phyloP scores from a whole-genome alignment of 805 yeast species.

The Hanseniaspora valbyensis region DNA sequence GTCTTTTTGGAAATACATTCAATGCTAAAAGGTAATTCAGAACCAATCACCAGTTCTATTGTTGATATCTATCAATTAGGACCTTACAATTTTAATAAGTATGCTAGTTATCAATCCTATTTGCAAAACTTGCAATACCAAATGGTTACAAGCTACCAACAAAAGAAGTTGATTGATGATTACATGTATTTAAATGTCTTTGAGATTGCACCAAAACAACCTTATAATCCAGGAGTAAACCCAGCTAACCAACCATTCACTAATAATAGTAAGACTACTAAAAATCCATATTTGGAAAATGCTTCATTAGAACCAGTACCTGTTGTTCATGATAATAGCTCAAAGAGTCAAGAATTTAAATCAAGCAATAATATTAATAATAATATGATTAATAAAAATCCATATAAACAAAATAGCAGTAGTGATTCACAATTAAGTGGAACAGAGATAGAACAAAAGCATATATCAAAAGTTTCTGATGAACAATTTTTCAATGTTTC shows the following conservation, averaged over 20 bases:
- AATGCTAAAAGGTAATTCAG: conserved; percentile 35
- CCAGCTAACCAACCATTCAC: neutral
- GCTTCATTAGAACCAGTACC: no score
- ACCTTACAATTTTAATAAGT: conserved; percentile 47
- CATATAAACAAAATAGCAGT: no score
- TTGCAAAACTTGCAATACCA: conserved; percentile 24
- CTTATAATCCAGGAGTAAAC: conserved; percentile 19
- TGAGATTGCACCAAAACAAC: conserved; percentile 27
- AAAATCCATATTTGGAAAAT: neutral
- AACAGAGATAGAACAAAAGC: neutral
- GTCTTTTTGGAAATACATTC: conserved; percentile 53
- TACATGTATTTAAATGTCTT: conserved; percentile 24
- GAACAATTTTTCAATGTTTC: conserved; percentile 19
- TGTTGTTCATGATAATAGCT: no score
- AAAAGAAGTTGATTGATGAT: conserved; percentile 21
- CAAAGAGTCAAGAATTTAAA: no score
- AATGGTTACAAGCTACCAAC: conserved; percentile 24
- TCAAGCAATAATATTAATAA: no score
- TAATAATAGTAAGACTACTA: no score
- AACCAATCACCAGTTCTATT: conserved; percentile 37
- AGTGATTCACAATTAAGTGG: no score
- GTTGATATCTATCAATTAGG: conserved; percentile 36
- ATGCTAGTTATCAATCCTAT: conserved; percentile 38
- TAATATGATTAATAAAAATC: no score
- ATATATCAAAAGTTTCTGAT: neutral